Conservation (phyloP, 106 monocot genomes). For the Agapanthus africanus region DNA sequence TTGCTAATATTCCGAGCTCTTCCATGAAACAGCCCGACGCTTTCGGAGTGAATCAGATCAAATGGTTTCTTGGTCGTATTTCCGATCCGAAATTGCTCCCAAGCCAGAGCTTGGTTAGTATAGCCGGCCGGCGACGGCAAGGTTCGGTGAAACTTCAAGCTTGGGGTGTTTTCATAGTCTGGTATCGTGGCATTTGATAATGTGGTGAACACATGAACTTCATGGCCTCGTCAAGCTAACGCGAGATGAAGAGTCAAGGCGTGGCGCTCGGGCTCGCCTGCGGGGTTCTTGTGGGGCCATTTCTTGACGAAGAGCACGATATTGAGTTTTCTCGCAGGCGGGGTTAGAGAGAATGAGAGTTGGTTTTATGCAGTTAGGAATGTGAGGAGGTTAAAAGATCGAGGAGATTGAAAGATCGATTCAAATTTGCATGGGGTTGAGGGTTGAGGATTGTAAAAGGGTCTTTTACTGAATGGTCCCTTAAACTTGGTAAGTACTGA, state of each 20-base stretch:
- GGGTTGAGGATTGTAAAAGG: slow-evolving; percentile 41
- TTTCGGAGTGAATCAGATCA: slow-evolving; percentile 70
- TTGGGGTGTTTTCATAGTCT: slow-evolving; percentile 5
- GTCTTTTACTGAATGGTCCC: too few relatives aligned
- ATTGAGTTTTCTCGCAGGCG: slow-evolving; percentile 51
- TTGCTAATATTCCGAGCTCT: slow-evolving; percentile 43
- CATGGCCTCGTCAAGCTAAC: slow-evolving; percentile 58
- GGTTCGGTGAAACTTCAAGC: slow-evolving; percentile 46
- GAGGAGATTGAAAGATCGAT: neutral
- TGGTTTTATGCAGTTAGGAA: slow-evolving; percentile 61
- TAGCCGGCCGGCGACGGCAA: slow-evolving; percentile 42
- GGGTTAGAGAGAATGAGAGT: slow-evolving; percentile 42
- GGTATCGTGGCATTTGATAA: slow-evolving; percentile 13
- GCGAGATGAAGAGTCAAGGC: slow-evolving; percentile 72
- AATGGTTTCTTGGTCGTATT: slow-evolving; percentile 44
- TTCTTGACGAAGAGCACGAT: slow-evolving; percentile 77
- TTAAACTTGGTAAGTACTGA: too few relatives aligned
- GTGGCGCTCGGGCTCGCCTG: slow-evolving; percentile 79
- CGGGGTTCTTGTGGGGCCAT: slow-evolving; percentile 50
- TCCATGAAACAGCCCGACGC: slow-evolving; percentile 56
- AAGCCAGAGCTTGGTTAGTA: slow-evolving; percentile 59
- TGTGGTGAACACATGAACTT: slow-evolving; percentile 70
- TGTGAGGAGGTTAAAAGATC: slow-evolving; percentile 36
- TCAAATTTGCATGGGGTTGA: slow-evolving; percentile 12
- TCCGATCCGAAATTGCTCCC: slow-evolving; percentile 42